Percentiles rank a stretch among this genome's conserved stretches.
phyloP scores from a whole-genome alignment of 225 moss, liverwort and hornwort genomes.

The Bryum argenteum region DNA sequence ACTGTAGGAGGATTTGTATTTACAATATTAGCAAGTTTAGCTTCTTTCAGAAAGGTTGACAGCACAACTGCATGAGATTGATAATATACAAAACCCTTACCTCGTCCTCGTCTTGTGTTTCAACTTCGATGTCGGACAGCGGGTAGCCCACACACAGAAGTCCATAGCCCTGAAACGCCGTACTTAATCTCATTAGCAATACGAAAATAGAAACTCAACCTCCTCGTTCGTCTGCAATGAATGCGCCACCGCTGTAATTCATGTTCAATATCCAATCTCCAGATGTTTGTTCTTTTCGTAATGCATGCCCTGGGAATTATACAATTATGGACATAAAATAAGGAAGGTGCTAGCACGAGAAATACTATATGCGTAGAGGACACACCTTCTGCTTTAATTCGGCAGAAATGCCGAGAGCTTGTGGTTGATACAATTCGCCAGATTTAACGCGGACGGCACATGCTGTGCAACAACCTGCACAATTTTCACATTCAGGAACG shows the following conservation, averaged over 20 bases:
- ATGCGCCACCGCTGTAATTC: neutral
- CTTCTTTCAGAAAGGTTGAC: neutral
- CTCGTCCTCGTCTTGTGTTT: slow-evolving; percentile 99
- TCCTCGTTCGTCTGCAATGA: no score
- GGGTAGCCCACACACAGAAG: slow-evolving; percentile 96
- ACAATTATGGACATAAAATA: neutral
- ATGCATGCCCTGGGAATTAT: no score
- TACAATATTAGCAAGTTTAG: neutral
- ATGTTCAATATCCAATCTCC: neutral
- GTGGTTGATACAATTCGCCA: slow-evolving; percentile 87
- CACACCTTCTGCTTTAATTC: slow-evolving; percentile 90
- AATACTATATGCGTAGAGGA: slow-evolving; percentile 12
- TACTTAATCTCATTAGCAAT: slow-evolving; percentile 13
- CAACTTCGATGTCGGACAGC: slow-evolving; percentile 93
- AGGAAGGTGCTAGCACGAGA: neutral
- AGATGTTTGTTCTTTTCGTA: neutral
- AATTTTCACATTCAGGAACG: neutral
- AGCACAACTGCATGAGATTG: neutral
- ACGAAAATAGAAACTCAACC: neutral
- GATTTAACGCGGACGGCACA: slow-evolving; percentile 98
- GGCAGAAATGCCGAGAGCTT: slow-evolving; percentile 91
- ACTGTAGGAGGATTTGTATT: no score
- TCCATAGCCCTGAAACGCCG: slow-evolving; percentile 76
- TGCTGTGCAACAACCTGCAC: slow-evolving; percentile 94
- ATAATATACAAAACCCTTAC: slow-evolving; percentile 30